These are phyloP conservation scores for Aspergillus sp. DNA, from an alignment of 2,329 filamentous ascomycete species.

Conservation along the genomic window DNA sequence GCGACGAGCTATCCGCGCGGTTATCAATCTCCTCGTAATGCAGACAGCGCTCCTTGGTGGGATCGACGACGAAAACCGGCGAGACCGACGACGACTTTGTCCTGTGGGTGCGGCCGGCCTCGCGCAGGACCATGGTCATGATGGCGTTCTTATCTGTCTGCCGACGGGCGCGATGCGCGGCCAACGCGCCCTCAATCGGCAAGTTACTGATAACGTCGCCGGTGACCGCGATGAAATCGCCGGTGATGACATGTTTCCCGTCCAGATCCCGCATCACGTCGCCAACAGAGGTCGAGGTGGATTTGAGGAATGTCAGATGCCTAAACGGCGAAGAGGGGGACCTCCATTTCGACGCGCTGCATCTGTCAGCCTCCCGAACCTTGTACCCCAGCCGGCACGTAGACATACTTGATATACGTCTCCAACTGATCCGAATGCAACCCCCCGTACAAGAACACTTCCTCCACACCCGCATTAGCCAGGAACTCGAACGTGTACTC, in stretches of 20 bases:
- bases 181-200: conserved; percentile 67
- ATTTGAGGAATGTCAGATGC: conserved; percentile 73
- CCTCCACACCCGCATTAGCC: conserved; percentile 86
- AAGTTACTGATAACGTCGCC: conserved; percentile 89
- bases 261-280: conserved; percentile 94
- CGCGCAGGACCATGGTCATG: conserved; percentile 89
- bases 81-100: conserved; percentile 67
- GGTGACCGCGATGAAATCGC: conserved; percentile 87
- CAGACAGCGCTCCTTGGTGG: conserved; percentile 67
- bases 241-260: conserved; percentile 69
- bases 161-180: conserved; percentile 69
- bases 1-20: conserved; percentile 42
- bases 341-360: conserved; percentile 61
- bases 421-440: conserved; percentile 81
- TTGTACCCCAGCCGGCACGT: background rate
- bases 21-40: conserved; percentile 89
- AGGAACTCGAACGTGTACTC: conserved; percentile 97
- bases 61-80: conserved; percentile 80
- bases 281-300: conserved; percentile 76
- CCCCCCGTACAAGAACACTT: conserved; percentile 86
- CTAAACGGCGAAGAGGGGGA: conserved; percentile 69
- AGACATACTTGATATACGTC: conserved; percentile 61
- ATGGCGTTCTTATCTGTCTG: conserved; percentile 85
- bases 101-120: conserved; percentile 64
- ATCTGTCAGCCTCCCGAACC: conserved; percentile 3